Conservation (phyloP, 2,329 filamentous ascomycete genomes). For the Neonectria faginata region DNA sequence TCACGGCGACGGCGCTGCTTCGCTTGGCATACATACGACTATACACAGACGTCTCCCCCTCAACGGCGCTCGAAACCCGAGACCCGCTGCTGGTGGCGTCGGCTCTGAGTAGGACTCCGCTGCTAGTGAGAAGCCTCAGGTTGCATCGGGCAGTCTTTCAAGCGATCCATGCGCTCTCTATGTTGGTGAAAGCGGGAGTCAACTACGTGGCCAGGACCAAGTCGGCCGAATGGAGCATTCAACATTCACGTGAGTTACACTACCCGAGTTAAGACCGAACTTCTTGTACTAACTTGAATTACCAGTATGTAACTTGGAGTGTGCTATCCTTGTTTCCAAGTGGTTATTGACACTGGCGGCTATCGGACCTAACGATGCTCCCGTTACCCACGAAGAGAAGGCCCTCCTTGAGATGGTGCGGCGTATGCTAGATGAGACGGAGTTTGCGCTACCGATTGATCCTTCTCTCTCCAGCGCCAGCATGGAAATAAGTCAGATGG, state of each 20-base stretch:
- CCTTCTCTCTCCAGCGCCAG: slow-evolving; percentile 61
- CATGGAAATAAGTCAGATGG: slow-evolving; percentile 53
- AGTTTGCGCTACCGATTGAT: slow-evolving; percentile 71
- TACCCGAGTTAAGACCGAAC: background rate
- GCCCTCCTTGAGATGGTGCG: slow-evolving; percentile 67
- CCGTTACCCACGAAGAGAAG: slow-evolving; percentile 64
- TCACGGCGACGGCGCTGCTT: slow-evolving; percentile 72
- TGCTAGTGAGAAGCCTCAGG: slow-evolving; percentile 68
- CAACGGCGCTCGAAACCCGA: slow-evolving; percentile 72
- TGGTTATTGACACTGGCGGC: slow-evolving; percentile 69
- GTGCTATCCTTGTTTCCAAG: slow-evolving; percentile 69
- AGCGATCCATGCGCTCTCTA: slow-evolving; percentile 75
- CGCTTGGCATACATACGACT: slow-evolving; percentile 73
- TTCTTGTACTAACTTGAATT: slow-evolving; percentile 32
- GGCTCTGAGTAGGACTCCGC: slow-evolving; percentile 68
- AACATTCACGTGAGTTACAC: slow-evolving; percentile 65
- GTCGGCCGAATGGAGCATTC: slow-evolving; percentile 72
- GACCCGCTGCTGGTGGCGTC: slow-evolving; percentile 72
- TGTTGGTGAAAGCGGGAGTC: slow-evolving; percentile 72
- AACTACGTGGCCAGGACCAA: slow-evolving; percentile 72
- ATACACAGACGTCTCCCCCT: slow-evolving; percentile 73
- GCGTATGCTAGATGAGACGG: slow-evolving; percentile 71
- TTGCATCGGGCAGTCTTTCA: slow-evolving; percentile 75
- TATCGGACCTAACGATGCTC: slow-evolving; percentile 62
- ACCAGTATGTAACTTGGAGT: slow-evolving; percentile 70